Percentiles rank a stretch among this genome's conserved stretches.
Evolutionary conservation across 2,329 filamentous ascomycete genomes (phyloP).

Genomic region (Microascus cirrosus): DNA sequence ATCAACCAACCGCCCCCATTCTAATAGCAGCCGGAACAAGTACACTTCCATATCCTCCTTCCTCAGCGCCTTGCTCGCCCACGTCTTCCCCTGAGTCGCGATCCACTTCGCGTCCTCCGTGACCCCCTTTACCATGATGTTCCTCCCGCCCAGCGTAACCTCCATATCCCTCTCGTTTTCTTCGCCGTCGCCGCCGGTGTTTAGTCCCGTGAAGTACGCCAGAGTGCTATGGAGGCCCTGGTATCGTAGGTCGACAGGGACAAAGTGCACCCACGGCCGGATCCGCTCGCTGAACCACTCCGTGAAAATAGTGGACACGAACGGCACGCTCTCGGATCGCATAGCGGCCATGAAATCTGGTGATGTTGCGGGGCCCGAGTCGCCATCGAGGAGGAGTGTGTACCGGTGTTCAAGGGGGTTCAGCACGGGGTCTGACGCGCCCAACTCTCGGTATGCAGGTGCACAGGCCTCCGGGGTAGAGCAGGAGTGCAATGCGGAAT

Average conservation of each 20-base stretch:
- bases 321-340: constrained; percentile 54
- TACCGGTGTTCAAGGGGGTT: constrained; percentile 56
- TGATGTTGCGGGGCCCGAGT: constrained; percentile 56
- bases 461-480: constrained; percentile 23
- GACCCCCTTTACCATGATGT: constrained; percentile 4
- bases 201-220: constrained; percentile 58
- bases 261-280: constrained; percentile 68
- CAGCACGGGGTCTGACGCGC: constrained; percentile 17
- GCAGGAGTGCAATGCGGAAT: background rate
- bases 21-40: constrained; percentile 63
- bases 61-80: constrained; percentile 52
- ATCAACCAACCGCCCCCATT: constrained; percentile 63
- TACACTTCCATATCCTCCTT: constrained; percentile 74
- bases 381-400: constrained; percentile 62
- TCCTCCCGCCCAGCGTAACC: constrained; percentile 1
- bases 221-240: constrained; percentile 65
- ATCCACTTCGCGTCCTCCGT: constrained; percentile 51
- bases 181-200: constrained; percentile 23
- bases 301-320: constrained; percentile 61
- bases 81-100: constrained; percentile 51
- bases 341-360: constrained; percentile 42
- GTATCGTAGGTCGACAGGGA: constrained; percentile 63
- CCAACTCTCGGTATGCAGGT: constrained; percentile 39
- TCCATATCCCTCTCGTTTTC: constrained; percentile 36
- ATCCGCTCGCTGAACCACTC: constrained; percentile 72